phyloP scores from a whole-genome alignment of 192 early-diverging fungal genomes.

The Coemansia sp. region DNA sequence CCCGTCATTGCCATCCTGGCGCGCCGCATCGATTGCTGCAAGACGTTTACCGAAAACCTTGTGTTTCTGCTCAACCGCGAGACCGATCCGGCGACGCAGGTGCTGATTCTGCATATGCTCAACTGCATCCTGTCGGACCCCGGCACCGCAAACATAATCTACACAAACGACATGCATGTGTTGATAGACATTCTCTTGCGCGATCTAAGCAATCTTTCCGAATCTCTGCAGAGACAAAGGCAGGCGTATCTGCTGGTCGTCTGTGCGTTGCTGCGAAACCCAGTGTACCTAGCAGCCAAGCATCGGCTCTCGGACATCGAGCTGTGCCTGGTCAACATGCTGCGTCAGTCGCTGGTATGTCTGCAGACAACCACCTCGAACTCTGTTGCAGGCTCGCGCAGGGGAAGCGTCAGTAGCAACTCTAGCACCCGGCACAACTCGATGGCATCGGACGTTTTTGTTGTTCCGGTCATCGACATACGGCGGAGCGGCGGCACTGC shows the following conservation, averaged over 20 bases:
- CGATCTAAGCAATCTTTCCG: slow-evolving; percentile 72
- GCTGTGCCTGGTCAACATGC: slow-evolving; percentile 45
- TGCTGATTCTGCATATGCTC: slow-evolving; percentile 67
- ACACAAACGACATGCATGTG: slow-evolving; percentile 88
- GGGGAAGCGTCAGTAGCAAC: slow-evolving; percentile 29
- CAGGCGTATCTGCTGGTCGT: slow-evolving; percentile 68
- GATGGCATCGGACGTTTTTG: slow-evolving; percentile 18
- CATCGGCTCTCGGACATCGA: slow-evolving; percentile 51
- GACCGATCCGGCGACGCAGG: slow-evolving; percentile 55
- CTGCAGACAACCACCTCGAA: slow-evolving; percentile 13
- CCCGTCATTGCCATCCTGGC: slow-evolving; percentile 39
- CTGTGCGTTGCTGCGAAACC: slow-evolving; percentile 64
- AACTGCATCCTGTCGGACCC: slow-evolving; percentile 65
- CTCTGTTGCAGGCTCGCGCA: slow-evolving; percentile 9
- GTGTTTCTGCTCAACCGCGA: slow-evolving; percentile 92
- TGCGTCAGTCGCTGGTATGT: slow-evolving; percentile 45
- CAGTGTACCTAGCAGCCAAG: slow-evolving; percentile 43
- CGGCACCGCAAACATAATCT: slow-evolving; percentile 68
- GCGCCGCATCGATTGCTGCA: slow-evolving; percentile 52
- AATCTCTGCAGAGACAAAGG: slow-evolving; percentile 63
- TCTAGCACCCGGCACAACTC: slow-evolving; percentile 41
- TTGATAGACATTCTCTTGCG: slow-evolving; percentile 84
- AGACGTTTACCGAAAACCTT: slow-evolving; percentile 83
- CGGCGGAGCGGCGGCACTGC: slow-evolving; percentile 15
- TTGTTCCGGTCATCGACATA: neutral